These are phyloP conservation scores for Recurvomyces mirabilis DNA, from an alignment of 495 filamentous ascomycete species.

Conservation along the genomic window DNA sequence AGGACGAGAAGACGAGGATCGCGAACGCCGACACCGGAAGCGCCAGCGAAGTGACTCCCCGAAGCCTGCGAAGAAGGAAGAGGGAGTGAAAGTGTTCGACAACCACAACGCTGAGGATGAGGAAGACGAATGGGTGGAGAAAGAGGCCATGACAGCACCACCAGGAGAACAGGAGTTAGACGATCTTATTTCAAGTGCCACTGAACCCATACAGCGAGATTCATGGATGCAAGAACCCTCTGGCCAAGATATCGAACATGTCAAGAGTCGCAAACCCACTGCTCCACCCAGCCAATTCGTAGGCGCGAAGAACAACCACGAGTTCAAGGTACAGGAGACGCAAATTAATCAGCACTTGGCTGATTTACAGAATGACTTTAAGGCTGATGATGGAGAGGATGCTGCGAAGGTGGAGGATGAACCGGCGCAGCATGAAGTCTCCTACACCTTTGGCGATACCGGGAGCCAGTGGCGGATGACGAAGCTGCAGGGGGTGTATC, in stretches of 20 bases:
- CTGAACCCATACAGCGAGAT: conserved; percentile 50
- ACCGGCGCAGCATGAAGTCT: conserved; percentile 50
- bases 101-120: conserved; percentile 23
- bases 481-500: conserved; percentile 77
- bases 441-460: conserved; percentile 80
- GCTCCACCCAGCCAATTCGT: conserved; percentile 33
- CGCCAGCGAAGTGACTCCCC: conserved; percentile 15
- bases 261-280: conserved; percentile 50
- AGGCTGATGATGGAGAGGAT: conserved; percentile 16
- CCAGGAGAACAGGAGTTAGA: conserved; percentile 32
- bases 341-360: conserved; percentile 69
- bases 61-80: conserved; percentile 3
- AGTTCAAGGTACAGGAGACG: conserved; percentile 65
- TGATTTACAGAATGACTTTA: conserved; percentile 35
- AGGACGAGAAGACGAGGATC: conserved; percentile 30
- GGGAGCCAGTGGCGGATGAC: conserved; percentile 94
- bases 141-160: conserved; percentile 25
- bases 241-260: conserved; percentile 72
- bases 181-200: conserved; percentile 18
- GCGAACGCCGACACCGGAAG: conserved; percentile 18
- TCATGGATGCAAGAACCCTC: conserved; percentile 91
- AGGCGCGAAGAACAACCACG: conserved; percentile 50
- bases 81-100: conserved; percentile 18
- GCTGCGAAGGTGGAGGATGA: conserved; percentile 35
- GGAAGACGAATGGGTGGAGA: conserved; percentile 25